Percentiles rank a stretch among this genome's conserved stretches.
These are phyloP conservation scores for Eleusine coracana DNA, from an alignment of 176 grass and related monocot species.

Conservation along the genomic window DNA sequence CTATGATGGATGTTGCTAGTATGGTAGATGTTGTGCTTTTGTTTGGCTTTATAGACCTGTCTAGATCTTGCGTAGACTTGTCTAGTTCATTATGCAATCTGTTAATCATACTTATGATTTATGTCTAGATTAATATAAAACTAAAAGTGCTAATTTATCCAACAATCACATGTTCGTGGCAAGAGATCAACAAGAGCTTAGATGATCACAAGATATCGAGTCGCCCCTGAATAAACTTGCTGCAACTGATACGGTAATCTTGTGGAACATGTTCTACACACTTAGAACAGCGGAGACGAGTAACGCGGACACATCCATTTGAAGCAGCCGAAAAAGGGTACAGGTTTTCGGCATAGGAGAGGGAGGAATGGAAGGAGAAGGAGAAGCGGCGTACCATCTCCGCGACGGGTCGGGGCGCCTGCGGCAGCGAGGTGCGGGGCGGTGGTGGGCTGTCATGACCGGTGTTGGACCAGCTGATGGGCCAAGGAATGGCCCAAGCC, in stretches of 20 bases:
- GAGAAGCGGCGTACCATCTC: slow-evolving; percentile 40
- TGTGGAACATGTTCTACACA: background rate
- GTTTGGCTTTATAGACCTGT: too few species aligned
- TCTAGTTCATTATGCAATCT: too few species aligned
- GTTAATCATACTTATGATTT: too few species aligned
- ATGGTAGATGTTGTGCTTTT: too few species aligned
- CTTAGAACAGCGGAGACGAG: background rate
- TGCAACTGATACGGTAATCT: background rate
- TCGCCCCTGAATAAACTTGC: background rate
- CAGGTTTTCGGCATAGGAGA: background rate
- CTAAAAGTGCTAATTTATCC: too few species aligned
- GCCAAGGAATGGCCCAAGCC: too few species aligned
- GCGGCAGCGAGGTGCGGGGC: background rate
- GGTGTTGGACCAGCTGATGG: too few species aligned
- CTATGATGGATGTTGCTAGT: too few species aligned
- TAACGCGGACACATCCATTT: too few species aligned
- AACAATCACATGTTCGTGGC: background rate
- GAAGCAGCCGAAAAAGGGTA: background rate
- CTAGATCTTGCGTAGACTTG: too few species aligned
- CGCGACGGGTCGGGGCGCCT: slow-evolving; percentile 24
- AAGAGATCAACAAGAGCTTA: background rate
- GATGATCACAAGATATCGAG: background rate
- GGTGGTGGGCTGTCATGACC: too few species aligned
- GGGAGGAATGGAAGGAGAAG: background rate
- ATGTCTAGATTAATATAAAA: too few species aligned